Base-by-base conservation (phyloP, 2,329 filamentous ascomycete species). In the Cladosporium austrohemisphaericum region DNA sequence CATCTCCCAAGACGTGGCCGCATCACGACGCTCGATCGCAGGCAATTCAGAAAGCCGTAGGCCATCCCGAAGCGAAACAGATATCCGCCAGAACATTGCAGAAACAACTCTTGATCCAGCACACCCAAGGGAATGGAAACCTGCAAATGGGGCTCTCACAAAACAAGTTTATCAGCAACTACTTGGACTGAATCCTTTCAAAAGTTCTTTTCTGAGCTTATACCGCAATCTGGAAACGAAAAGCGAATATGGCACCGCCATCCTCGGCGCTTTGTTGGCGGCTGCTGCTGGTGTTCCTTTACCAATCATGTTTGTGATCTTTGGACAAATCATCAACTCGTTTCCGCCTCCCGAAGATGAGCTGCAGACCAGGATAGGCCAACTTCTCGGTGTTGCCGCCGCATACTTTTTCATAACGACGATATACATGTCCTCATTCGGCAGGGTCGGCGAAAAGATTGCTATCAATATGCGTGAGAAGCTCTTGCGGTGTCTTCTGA, bases 381-480 rank as follows among this genome's bases (percentile, higher is more conserved):
- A 75, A 52, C 67, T 76, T 6, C 65, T 75, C 49, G 65, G 66
- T 5, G 67, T 74, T 45, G 74, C 74, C 4, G 66, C 69, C 28
- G 69, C 67, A 19, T 76, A 77, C 56, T 78, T 79, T 45, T 62
- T 68, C 4, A 66, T 76, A 4, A 77, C 75, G 3, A 75, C 72
- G 61, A 66, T 69, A 13, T 78, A 75, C 65, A 69, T 72, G 2
- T 70, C 72, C 18, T 72, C 70, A 45, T 79, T 75, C 68, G 72
- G 72, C 2, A 64, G 77, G 10, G 67, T 75, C 13, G 74, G 76
- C 11, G 74, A 77, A 55, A 68, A 71, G 38, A 68, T 78, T 9
- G 73, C 74, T 4, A 65, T 74, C 49, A 69, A 69, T 25, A 62
- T 76, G 5, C 67, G 76, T 38, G 70, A 72, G 50, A 66, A 67